These are phyloP conservation scores for Fusarium sp. DNA, from an alignment of 2,329 filamentous ascomycete species.

Conservation along the genomic window DNA sequence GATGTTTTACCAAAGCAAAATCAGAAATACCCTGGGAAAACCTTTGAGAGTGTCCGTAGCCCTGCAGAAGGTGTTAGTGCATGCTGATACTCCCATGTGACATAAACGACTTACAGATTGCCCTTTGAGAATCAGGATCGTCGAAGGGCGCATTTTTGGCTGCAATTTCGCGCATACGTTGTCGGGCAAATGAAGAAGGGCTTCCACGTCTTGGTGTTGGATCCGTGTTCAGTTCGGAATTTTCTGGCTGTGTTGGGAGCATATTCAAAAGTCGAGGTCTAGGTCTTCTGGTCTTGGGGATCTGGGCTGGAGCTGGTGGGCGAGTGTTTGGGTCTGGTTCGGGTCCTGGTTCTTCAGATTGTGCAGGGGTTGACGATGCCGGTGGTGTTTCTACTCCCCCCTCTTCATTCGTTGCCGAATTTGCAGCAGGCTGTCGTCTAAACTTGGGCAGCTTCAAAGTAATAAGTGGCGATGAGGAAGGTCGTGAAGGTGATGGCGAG, in stretches of 20 bases:
- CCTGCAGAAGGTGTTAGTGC: slow-evolving; percentile 50
- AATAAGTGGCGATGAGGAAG: slow-evolving; percentile 46
- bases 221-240: slow-evolving; percentile 47
- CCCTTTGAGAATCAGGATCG: slow-evolving; percentile 56
- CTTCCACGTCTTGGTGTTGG: slow-evolving; percentile 53
- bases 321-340: slow-evolving; percentile 22
- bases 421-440: slow-evolving; percentile 23
- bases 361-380: slow-evolving; percentile 15
- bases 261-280: slow-evolving; percentile 50
- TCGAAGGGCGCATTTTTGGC: slow-evolving; percentile 58
- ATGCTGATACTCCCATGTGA: background rate
- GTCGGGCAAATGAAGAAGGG: slow-evolving; percentile 59
- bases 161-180: slow-evolving; percentile 59
- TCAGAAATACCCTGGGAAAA: slow-evolving; percentile 58
- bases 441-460: slow-evolving; percentile 38
- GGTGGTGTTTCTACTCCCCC: slow-evolving; percentile 6
- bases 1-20: slow-evolving; percentile 9
- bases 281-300: slow-evolving; percentile 44
- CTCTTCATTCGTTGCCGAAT: slow-evolving; percentile 10
- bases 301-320: slow-evolving; percentile 34
- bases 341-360: slow-evolving; percentile 18
- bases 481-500: slow-evolving; percentile 34
- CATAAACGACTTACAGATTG: slow-evolving; percentile 53
- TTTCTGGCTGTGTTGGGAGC: slow-evolving; percentile 56
- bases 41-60: slow-evolving; percentile 58